phyloP scores from a whole-genome alignment of 1,284 basidiomycete genomes.

The Boletus smithii region DNA sequence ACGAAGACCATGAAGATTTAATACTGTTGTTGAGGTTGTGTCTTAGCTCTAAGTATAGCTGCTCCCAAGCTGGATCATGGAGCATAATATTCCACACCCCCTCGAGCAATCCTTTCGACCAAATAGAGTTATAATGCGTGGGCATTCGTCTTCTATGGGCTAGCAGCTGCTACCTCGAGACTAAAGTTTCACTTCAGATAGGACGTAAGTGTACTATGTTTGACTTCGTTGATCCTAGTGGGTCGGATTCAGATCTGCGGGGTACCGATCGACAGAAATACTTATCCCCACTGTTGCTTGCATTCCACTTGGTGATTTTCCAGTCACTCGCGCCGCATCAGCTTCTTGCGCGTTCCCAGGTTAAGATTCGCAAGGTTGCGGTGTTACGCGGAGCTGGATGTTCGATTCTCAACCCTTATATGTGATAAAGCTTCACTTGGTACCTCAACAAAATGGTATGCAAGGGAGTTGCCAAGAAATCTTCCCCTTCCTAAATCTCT shows the following conservation, averaged over 20 bases:
- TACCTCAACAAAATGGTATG: too few relatives aligned
- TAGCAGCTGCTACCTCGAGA: not conserved
- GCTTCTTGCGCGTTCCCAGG: not conserved
- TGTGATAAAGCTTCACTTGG: not conserved
- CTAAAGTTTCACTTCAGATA: not conserved
- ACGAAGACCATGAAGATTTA: not conserved
- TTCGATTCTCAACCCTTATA: not conserved
- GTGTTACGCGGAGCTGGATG: not conserved
- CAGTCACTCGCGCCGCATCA: not conserved
- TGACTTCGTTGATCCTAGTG: not conserved
- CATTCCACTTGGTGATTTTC: not conserved
- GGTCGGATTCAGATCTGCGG: not conserved
- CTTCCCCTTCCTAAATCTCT: too few relatives aligned
- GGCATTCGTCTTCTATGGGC: not conserved
- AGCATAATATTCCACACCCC: not conserved
- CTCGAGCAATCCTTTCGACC: too few relatives aligned
- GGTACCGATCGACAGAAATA: not conserved
- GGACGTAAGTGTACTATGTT: not conserved
- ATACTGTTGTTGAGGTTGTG: not conserved
- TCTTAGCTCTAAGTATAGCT: not conserved
- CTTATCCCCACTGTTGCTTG: not conserved
- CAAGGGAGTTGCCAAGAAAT: too few relatives aligned
- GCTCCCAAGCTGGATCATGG: not conserved
- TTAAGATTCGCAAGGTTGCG: not conserved
- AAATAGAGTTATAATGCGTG: too few relatives aligned